Evolutionary conservation across 805 yeast genomes (phyloP), one percentile per base, ranked within the genome.

Genomic region (Yarrowia porcina): DNA sequence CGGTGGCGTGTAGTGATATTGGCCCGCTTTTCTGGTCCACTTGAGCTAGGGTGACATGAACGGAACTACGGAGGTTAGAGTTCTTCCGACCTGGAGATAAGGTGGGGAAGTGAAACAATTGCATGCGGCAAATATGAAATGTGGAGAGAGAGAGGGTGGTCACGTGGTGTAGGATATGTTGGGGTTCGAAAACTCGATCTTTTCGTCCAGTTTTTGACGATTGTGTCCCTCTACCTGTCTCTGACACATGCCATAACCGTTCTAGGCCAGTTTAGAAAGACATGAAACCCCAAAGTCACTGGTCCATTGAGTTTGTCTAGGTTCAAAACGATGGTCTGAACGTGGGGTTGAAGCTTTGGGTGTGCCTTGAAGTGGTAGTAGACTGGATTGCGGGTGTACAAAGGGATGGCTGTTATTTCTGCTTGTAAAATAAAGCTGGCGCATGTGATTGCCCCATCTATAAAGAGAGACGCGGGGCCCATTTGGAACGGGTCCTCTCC

Each of bases 1-100:
- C 23, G 41, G 20, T 23, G 47, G 47, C 32, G 30, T 25, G 25
- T 23, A 25, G 27, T 20, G 27, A 9, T 36, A 36, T 36, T 36
- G 41, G 28, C 17, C 21, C 13, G 28, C 45, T 38, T 38, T 27
- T 13, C 25, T 8, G 10, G 4, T 23, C 27, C 20, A 39, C 10
- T 27, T 11, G 8, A 41, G 1, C 21, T 18, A 28, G 36, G 25
- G 52, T 45, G 36, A 18, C 27, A 18, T 28, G 52, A 13, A 30
- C 52, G 52, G 52, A 28, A 13, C 11, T 13, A 13, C 52, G 52
- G 52, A 45, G 52, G 52, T 45, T 45, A 25, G 36, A 45, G 52
- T 30, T 45, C 15, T 45, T 30, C 52, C 36, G 52, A 20, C 13
- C 30, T 18, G 52, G 36, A 18, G 36, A 18, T 45, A 28, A 44